Evolutionary conservation across 2,329 filamentous ascomycete genomes (phyloP), one percentile per base, ranked within the genome.

Genomic region (Stagonosporopsis chrysanthemi): DNA sequence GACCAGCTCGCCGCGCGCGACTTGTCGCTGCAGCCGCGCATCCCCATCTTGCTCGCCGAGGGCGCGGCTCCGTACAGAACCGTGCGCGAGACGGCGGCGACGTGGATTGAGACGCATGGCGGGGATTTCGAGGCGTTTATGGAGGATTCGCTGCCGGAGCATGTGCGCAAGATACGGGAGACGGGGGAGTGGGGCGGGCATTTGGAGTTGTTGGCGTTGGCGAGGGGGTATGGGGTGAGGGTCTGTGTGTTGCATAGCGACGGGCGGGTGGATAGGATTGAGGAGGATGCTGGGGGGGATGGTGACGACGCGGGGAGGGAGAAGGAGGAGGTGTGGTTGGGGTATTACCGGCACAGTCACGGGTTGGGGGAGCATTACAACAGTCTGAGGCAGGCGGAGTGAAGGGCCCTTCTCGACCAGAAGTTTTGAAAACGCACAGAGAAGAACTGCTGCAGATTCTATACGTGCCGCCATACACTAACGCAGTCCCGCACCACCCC

Each of bases 291-390:
- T 19, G 72, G 77, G 4, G 77, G 78, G 22, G 74, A 76, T 23
- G 72, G 29, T 31, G 12, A 12, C 77, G 19, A 19, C 19, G 19
- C 19, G 5, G 77, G 78, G 19, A 74, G 76, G 50, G 70, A 69
- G 9, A 81, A 79, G 64, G 84, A 84, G 66, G 86, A 85, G 64
- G 83, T 96, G 47, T 98, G 95, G 94, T 76, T 99, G 76, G 94
- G 92, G 33, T 99, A 98, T 77, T 98, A 98, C 77, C 85, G 90
- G 68, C 92, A 97, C 79, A 91, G 91, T 45, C 98, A 96, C 76
- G 94, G 94, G 1, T 80, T 99, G 46, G 95, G 95, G 12, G 95
- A 98, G 80, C 95, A 99, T 79, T 99, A 99, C 78, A 99, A 99
- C 75, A 96, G 93, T 50, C 78, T 99, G 73, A 71, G 80, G 40